Conservation (phyloP, 2,329 filamentous ascomycete genomes). For the Coniochaeta sp. region DNA sequence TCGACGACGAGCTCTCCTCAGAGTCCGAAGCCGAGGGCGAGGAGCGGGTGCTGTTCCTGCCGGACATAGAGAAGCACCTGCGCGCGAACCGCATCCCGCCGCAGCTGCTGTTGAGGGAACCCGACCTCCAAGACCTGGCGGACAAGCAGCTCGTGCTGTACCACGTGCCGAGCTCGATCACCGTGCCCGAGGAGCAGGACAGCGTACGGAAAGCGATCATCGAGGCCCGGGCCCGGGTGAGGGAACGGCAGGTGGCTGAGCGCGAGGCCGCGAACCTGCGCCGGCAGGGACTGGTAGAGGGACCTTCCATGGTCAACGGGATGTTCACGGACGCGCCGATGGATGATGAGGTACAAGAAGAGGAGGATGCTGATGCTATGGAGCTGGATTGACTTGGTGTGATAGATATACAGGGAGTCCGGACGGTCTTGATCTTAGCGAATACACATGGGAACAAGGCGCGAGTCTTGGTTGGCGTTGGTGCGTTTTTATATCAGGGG, state of each 20-base stretch:
- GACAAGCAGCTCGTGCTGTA: conserved; percentile 78
- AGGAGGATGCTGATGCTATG: conserved; percentile 14
- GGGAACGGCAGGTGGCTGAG: conserved; percentile 42
- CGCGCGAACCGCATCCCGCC: conserved; percentile 61
- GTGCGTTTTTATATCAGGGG: background rate
- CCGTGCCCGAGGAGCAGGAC: conserved; percentile 66
- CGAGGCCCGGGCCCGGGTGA: conserved; percentile 63
- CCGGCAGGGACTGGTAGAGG: background rate
- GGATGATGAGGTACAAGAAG: conserved; percentile 1
- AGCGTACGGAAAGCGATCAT: conserved; percentile 77
- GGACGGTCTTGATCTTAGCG: background rate
- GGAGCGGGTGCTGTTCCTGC: conserved; percentile 66
- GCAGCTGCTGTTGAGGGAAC: conserved; percentile 41
- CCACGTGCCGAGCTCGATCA: conserved; percentile 67
- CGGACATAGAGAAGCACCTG: conserved; percentile 79
- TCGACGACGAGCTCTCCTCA: conserved; percentile 75
- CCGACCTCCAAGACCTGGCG: conserved; percentile 51
- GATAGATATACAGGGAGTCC: background rate
- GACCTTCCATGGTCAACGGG: background rate
- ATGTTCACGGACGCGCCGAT: conserved; percentile 4
- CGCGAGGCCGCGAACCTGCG: background rate
- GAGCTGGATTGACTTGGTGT: conserved; percentile 11
- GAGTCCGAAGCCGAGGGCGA: conserved; percentile 42
- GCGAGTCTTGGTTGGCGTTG: background rate
- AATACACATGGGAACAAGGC: background rate